Evolutionary conservation across 2,329 filamentous ascomycete species (phyloP).

Genomic region (Talaromyces sp.): DNA sequence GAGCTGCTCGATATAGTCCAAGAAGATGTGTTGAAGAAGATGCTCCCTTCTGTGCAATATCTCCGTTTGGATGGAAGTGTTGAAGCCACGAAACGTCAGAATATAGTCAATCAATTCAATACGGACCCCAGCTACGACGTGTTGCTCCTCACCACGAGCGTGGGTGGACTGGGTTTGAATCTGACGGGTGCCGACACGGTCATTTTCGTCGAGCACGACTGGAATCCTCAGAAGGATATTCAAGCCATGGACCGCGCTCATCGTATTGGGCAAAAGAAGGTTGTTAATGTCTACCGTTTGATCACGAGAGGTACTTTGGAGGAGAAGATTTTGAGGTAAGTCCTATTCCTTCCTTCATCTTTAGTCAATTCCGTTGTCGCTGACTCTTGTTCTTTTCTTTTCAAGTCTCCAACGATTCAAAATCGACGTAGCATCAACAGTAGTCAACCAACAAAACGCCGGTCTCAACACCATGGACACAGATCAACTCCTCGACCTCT

Average conservation of each 20-base stretch:
- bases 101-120: slow-evolving; percentile 99
- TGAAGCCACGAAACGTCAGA: slow-evolving; percentile 87
- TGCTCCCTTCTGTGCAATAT: slow-evolving; percentile 89
- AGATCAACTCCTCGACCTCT: slow-evolving; percentile 93
- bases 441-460: slow-evolving; percentile 98
- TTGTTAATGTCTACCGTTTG: slow-evolving; percentile 96
- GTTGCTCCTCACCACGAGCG: slow-evolving; percentile 85
- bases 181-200: slow-evolving; percentile 96
- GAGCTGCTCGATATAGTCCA: slow-evolving; percentile 99
- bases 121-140: slow-evolving; percentile 95
- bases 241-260: slow-evolving; percentile 99
- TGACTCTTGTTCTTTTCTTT: background rate
- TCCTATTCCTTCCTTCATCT: slow-evolving; percentile 16
- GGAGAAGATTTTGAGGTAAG: slow-evolving; percentile 87
- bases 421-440: slow-evolving; percentile 95
- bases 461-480: slow-evolving; percentile 95
- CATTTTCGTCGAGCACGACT: slow-evolving; percentile 99
- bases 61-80: slow-evolving; percentile 91
- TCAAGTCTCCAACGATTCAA: slow-evolving; percentile 92
- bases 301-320: slow-evolving; percentile 94
- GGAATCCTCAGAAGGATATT: slow-evolving; percentile 98
- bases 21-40: slow-evolving; percentile 79
- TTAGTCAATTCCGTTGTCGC: background rate
- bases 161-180: slow-evolving; percentile 90
- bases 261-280: slow-evolving; percentile 98